These are phyloP conservation scores for Umbelopsis sp. DNA, from an alignment of 192 early-diverging fungal genomes.

Conservation along the genomic window DNA sequence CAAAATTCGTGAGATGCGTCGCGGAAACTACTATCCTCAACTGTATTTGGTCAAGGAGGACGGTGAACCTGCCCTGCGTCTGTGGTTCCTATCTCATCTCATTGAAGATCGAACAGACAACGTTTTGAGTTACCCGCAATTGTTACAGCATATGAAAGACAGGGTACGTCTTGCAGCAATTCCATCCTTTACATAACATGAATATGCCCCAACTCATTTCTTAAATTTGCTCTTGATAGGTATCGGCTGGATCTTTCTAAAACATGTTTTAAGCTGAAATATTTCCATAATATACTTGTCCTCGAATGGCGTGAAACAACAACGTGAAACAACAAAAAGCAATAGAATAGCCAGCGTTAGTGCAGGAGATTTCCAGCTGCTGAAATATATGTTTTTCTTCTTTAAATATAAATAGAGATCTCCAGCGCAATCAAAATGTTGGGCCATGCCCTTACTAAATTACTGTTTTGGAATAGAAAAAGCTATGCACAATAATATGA, in stretches of 20 bases:
- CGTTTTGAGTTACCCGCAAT: slow-evolving; percentile 78
- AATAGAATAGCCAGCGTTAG: slow-evolving; percentile 6
- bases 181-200: neutral
- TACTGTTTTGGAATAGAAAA: too few species aligned
- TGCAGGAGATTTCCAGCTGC: too few species aligned
- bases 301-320: neutral
- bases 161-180: slow-evolving; percentile 48
- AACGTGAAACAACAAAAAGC: neutral
- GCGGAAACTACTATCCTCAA: slow-evolving; percentile 71
- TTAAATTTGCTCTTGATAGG: neutral
- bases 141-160: slow-evolving; percentile 74
- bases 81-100: slow-evolving; percentile 85
- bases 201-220: neutral
- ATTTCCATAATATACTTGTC: neutral
- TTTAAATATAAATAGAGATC: too few species aligned
- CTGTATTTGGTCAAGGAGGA: slow-evolving; percentile 92
- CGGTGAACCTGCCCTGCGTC: slow-evolving; percentile 78
- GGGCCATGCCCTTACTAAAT: too few species aligned
- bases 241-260: slow-evolving; percentile 9
- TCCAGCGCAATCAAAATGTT: too few species aligned
- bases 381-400: too few species aligned
- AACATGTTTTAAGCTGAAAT: neutral
- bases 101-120: slow-evolving; percentile 91
- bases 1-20: slow-evolving; percentile 68
- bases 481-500: too few species aligned